phyloP scores from a whole-genome alignment of 805 yeast genomes.

The Blastobotrys parvus region DNA sequence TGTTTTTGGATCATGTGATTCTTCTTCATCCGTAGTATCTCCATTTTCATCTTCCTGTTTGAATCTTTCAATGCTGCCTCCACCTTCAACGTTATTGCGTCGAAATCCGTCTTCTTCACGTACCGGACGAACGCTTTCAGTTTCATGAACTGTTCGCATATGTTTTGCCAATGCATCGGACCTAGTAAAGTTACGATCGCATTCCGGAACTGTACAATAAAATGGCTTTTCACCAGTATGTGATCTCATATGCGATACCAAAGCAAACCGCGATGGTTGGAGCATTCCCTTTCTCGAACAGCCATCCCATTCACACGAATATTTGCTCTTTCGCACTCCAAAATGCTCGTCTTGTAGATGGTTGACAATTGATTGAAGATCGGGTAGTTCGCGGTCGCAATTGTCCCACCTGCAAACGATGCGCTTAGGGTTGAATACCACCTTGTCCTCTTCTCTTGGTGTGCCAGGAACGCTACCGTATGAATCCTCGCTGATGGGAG shows the following conservation, averaged over 20 bases:
- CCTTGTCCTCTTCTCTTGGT: constrained; percentile 16
- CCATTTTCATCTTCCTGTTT: constrained; percentile 6
- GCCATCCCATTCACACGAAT: constrained; percentile 54
- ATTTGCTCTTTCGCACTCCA: constrained; percentile 29
- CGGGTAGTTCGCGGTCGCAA: constrained; percentile 27
- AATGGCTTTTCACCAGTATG: constrained; percentile 65
- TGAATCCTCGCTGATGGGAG: constrained; percentile 13
- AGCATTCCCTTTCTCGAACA: constrained; percentile 45
- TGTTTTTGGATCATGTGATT: constrained; percentile 7
- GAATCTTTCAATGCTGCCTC: constrained; percentile 5
- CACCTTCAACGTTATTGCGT: neutral
- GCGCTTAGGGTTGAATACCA: constrained; percentile 15
- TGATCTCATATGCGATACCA: constrained; percentile 53
- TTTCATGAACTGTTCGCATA: constrained; percentile 51
- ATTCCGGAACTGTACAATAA: constrained; percentile 58
- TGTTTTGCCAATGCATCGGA: constrained; percentile 60
- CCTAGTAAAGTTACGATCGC: constrained; percentile 50
- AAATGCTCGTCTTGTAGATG: constrained; percentile 37
- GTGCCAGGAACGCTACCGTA: constrained; percentile 13
- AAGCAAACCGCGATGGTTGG: constrained; percentile 48
- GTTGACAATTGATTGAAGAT: constrained; percentile 32
- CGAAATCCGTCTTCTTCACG: neutral
- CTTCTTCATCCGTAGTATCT: constrained; percentile 12
- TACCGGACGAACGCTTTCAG: constrained; percentile 17
- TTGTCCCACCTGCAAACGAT: constrained; percentile 33